Percentiles rank a stretch among this genome's conserved stretches.
Conservation (phyloP, 768 basidiomycete genomes). For the Lyophyllum shimeji region DNA sequence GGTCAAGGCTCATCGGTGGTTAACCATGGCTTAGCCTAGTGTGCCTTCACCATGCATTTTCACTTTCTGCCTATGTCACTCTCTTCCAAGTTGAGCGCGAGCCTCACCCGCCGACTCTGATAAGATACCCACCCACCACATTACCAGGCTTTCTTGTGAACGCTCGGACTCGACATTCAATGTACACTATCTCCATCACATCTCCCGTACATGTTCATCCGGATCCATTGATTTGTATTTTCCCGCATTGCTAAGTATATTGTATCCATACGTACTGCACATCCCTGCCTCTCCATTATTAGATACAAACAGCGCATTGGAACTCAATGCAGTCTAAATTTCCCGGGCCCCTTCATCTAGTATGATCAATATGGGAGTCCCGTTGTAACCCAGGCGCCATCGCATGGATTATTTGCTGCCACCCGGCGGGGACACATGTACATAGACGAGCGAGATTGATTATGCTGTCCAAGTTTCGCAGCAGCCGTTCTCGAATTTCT, state of each 20-base stretch:
- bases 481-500: conserved; percentile 6
- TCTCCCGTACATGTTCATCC: not conserved
- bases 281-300: not conserved
- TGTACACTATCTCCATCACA: conserved; percentile 1
- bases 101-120: not conserved
- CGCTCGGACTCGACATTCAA: not conserved
- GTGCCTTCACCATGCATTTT: not conserved
- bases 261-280: conserved; percentile 11
- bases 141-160: not conserved
- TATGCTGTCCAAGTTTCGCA: conserved; percentile 4
- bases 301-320: not conserved
- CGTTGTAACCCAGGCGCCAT: not conserved
- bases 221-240: conserved; percentile 8
- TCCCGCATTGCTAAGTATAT: not conserved
- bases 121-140: not conserved
- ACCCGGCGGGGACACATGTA: not conserved
- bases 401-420: not conserved
- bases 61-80: not conserved
- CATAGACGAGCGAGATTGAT: not conserved
- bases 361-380: not conserved
- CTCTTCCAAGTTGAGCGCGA: not conserved
- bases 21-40: no score
- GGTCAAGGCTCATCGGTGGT: conserved; percentile 85
- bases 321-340: not conserved
- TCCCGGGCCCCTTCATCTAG: no score